phyloP scores from a whole-genome alignment of 768 basidiomycete genomes.

The Boletus eberwhitei region DNA sequence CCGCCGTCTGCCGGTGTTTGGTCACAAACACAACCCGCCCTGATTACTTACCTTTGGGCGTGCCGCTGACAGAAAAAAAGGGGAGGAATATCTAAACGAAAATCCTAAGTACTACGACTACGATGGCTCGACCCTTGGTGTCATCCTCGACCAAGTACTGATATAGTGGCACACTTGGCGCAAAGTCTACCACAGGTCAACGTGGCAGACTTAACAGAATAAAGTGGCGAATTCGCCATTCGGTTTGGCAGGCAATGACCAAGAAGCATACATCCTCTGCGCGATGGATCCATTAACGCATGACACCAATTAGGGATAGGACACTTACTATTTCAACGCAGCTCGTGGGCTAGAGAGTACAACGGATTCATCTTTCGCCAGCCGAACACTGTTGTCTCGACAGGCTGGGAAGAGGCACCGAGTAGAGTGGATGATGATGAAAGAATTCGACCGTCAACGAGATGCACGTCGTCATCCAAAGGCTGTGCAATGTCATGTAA shows the following conservation, averaged over 20 bases:
- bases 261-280: neutral
- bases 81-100: constrained; percentile 12
- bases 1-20: constrained; percentile 33
- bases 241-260: neutral
- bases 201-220: neutral
- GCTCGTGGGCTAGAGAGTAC: neutral
- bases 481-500: constrained; percentile 23
- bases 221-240: constrained; percentile 2
- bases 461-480: constrained; percentile 13
- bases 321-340: constrained; percentile 5
- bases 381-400: neutral
- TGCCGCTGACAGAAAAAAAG: neutral
- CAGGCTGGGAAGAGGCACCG: neutral
- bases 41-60: constrained; percentile 28
- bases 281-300: constrained; percentile 1
- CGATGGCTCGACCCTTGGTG: neutral
- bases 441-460: neutral
- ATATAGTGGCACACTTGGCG: neutral
- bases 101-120: constrained; percentile 9
- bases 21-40: constrained; percentile 28
- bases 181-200: neutral
- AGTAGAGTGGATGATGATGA: neutral
- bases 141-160: neutral
- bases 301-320: neutral
- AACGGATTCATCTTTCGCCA: neutral